These are phyloP conservation scores for Candida suzukii DNA, from an alignment of 805 yeast species.

Conservation along the genomic window DNA sequence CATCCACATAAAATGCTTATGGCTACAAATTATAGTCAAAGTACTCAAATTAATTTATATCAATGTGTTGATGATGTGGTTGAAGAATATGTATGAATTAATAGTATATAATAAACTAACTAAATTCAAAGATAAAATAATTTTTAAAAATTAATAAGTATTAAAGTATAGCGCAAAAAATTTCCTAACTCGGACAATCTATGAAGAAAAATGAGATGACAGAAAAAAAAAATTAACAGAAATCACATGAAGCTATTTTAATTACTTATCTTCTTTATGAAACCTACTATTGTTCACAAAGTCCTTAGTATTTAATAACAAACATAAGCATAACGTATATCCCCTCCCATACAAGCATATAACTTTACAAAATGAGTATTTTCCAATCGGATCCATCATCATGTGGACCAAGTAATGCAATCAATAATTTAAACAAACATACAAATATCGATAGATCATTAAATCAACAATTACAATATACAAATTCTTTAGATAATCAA, in stretches of 20 bases:
- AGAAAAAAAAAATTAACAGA: neutral
- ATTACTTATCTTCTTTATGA: neutral
- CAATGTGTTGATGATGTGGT: conserved; percentile 32
- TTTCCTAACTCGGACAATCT: neutral
- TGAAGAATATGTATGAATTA: conserved; percentile 8
- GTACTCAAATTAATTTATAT: conserved; percentile 60
- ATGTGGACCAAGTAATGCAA: conserved; percentile 1
- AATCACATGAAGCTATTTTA: neutral
- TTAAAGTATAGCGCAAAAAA: neutral
- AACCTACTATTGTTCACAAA: too few relatives aligned
- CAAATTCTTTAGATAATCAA: neutral
- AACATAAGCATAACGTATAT: too few relatives aligned
- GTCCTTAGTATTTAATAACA: too few relatives aligned
- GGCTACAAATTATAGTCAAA: conserved; percentile 80
- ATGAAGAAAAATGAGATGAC: neutral
- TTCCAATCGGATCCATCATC: conserved; percentile 1
- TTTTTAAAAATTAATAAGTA: too few relatives aligned
- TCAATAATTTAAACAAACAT: neutral
- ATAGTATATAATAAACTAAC: neutral
- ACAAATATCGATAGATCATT: conserved; percentile 1
- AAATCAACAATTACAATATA: neutral
- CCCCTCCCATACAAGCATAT: too few relatives aligned
- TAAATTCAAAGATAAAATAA: neutral
- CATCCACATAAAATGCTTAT: conserved; percentile 95
- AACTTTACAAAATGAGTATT: neutral